These are phyloP conservation scores for Ophiocordyceps unilateralis DNA, from an alignment of 2,329 filamentous ascomycete genomes.

Conservation along the genomic window DNA sequence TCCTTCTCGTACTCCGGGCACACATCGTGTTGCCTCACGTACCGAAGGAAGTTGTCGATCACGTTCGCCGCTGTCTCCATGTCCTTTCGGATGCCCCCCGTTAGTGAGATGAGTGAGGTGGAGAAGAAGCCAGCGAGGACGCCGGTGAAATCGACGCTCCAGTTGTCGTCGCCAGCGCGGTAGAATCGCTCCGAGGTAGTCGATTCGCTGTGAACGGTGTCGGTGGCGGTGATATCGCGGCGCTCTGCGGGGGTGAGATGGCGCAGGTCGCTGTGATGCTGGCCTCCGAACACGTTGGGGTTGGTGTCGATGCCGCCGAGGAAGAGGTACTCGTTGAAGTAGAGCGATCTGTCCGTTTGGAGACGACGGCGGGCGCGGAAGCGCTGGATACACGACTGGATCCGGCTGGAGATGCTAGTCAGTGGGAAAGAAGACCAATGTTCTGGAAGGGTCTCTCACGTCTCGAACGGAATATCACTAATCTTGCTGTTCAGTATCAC, in stretches of 20 bases:
- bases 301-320: conserved; percentile 62
- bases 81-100: conserved; percentile 33
- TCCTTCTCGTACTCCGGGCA: conserved; percentile 64
- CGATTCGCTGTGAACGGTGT: conserved; percentile 33
- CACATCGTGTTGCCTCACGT: conserved; percentile 68
- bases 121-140: conserved; percentile 68
- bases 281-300: conserved; percentile 39
- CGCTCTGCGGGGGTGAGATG: conserved; percentile 43
- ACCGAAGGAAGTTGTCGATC: conserved; percentile 75
- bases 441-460: conserved; percentile 26
- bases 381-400: conserved; percentile 70
- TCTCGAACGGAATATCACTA: conserved; percentile 34
- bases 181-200: conserved; percentile 29
- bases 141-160: conserved; percentile 65
- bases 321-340: conserved; percentile 67
- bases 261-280: conserved; percentile 35
- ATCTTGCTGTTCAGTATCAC: conserved; percentile 5
- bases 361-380: conserved; percentile 66
- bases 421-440: not conserved
- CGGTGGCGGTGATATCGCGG: conserved; percentile 44
- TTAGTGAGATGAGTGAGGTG: conserved; percentile 34
- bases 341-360: conserved; percentile 36
- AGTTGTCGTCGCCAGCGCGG: conserved; percentile 34
- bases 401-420: conserved; percentile 39
- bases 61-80: conserved; percentile 46